Conservation (phyloP, 305 asterid species). For the Solanum chacoense region DNA sequence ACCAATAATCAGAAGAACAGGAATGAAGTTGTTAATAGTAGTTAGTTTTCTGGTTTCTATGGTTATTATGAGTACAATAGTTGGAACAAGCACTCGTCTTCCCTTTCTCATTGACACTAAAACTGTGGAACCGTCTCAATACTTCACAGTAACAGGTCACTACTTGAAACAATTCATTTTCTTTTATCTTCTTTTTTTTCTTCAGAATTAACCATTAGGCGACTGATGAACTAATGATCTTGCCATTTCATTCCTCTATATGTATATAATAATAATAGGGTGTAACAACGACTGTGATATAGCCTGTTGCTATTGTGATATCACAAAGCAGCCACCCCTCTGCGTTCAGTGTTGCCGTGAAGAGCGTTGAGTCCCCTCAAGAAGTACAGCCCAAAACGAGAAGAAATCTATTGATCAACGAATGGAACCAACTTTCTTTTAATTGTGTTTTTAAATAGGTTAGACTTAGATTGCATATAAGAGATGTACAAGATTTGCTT, state of each 20-base stretch:
- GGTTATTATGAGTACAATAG: slow-evolving; percentile 4
- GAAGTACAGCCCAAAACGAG: neutral
- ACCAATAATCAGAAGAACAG: neutral
- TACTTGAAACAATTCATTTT: neutral
- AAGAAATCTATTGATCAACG: neutral
- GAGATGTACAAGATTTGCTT: neutral
- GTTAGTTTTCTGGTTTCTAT: slow-evolving; percentile 16
- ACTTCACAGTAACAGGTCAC: slow-evolving; percentile 47
- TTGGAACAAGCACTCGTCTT: slow-evolving; percentile 15
- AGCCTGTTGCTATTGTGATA: slow-evolving; percentile 71
- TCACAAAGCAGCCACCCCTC: slow-evolving; percentile 51
- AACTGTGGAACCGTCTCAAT: slow-evolving; percentile 23
- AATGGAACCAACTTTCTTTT: neutral
- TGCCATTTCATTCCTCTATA: neutral
- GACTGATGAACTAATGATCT: neutral
- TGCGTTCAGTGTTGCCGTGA: slow-evolving; percentile 58
- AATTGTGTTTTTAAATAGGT: neutral
- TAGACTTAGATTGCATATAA: neutral
- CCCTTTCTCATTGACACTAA: slow-evolving; percentile 21
- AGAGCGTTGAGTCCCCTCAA: slow-evolving; percentile 22
- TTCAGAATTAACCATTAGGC: neutral
- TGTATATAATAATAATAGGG: slow-evolving; percentile 1
- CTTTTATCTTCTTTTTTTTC: neutral
- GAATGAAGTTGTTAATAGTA: slow-evolving; percentile 7
- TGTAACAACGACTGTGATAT: slow-evolving; percentile 45